Conservation (phyloP, 2,329 filamentous ascomycete species). For the Clonostachys sp. region DNA sequence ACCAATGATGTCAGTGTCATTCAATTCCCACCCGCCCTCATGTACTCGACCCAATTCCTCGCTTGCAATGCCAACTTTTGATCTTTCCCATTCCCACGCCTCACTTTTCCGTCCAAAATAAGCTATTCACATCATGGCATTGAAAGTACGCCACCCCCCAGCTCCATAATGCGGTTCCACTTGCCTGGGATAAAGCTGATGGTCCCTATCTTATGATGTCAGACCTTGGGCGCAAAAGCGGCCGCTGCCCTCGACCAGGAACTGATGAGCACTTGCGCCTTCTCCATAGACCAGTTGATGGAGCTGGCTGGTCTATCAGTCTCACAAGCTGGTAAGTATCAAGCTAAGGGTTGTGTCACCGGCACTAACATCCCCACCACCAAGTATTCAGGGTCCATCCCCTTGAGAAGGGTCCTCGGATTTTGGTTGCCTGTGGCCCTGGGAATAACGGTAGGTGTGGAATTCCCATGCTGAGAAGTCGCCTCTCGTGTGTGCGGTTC, state of each 20-base stretch:
- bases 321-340: conserved; percentile 70
- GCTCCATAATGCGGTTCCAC: background rate
- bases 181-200: background rate
- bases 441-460: conserved; percentile 57
- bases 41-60: too few relatives aligned
- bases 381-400: conserved; percentile 86
- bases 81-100: too few relatives aligned
- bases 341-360: background rate
- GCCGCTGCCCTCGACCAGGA: conserved; percentile 88
- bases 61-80: too few relatives aligned
- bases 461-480: too few relatives aligned
- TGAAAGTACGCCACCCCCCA: conserved; percentile 19
- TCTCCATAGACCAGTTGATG: conserved; percentile 96
- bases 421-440: conserved; percentile 90
- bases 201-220: background rate
- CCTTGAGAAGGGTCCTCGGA: conserved; percentile 59
- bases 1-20: too few relatives aligned
- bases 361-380: too few relatives aligned
- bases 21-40: too few relatives aligned
- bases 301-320: conserved; percentile 91
- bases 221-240: conserved; percentile 85
- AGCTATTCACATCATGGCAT: conserved; percentile 15
- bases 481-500: background rate
- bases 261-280: conserved; percentile 83
- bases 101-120: too few relatives aligned